Base-by-base conservation (phyloP, 169 alveolate genomes). In the Fabrea salina region DNA sequence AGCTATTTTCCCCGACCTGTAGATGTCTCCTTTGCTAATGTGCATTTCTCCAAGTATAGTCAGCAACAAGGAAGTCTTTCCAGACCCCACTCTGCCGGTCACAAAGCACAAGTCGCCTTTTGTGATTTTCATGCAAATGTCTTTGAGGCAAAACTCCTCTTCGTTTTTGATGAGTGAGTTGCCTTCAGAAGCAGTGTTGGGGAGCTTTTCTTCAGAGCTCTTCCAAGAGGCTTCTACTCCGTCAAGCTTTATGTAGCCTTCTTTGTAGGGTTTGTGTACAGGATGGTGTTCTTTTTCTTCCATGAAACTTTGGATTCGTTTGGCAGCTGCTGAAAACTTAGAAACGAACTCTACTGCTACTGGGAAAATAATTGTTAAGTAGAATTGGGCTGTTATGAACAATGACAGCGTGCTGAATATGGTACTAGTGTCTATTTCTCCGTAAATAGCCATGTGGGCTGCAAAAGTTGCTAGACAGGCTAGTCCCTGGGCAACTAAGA, bases 61-160 rank as follows among this genome's bases (percentile, higher is more conserved):
- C 68, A 53, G 32, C 6, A 89, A 54, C 40, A 89, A 75, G 58
- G 90, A 70, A n/a, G 87, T 77, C 57, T 89, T 89, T 25, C 94
- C 94, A 35, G 86, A 58, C 2, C 94, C 92, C 19, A 86, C 91
- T 61, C 75, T 85, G 37, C 94, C 94, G 43, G 84, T 78, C 25
- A 89, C 59, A 0, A 79, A 82, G 37, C 67, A 47, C 16, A 70
- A 33, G 35, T 92, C 93, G 50, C 96, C 96, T 56, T 87, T 83
- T 54, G 72, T 70, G 8, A 89, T 71, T 43, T 76, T 79, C n/a
- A 94, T 47, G 40, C 80, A 74, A 16, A 89, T 71, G 40, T 75
- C 75, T 50, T 81, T 64, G 8, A 83, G 58, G 33, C 81, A 53
- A 16, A 13, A 11, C 19, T 61, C 30, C 11, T 16, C 67, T n/a